Evolutionary conservation across 2,329 filamentous ascomycete species (phyloP).

Genomic region (Chrysosporium queenslandicum): DNA sequence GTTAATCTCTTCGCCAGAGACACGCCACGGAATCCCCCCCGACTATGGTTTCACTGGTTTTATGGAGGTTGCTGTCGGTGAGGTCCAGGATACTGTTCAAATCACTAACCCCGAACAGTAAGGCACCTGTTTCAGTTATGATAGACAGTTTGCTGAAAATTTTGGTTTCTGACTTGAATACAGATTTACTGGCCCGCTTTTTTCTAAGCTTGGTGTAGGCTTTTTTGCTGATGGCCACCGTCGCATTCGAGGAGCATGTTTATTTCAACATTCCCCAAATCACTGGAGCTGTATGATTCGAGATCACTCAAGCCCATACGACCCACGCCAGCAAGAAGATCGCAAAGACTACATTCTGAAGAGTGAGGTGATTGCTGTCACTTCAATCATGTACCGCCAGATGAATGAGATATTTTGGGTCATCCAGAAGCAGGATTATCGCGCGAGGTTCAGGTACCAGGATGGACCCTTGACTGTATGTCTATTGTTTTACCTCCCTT

Average conservation of each 20-base stretch:
- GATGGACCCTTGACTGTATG: slow-evolving; percentile 12
- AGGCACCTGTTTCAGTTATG: not conserved
- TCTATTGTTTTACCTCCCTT: not conserved
- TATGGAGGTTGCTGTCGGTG: not conserved
- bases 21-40: not conserved
- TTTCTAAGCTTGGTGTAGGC: not conserved
- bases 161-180: not conserved
- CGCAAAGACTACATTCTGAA: slow-evolving; percentile 12
- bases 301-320: slow-evolving; percentile 4
- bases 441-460: slow-evolving; percentile 11
- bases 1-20: slow-evolving; percentile 2
- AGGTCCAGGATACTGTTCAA: not conserved
- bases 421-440: slow-evolving; percentile 6
- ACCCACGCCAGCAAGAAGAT: not conserved
- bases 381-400: slow-evolving; percentile 14
- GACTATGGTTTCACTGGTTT: not conserved
- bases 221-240: not conserved
- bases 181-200: slow-evolving; percentile 12
- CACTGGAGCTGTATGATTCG: slow-evolving; percentile 13
- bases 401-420: slow-evolving; percentile 15
- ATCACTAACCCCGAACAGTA: not conserved
- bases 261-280: not conserved
- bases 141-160: no score
- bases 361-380: slow-evolving; percentile 13
- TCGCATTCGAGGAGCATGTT: not conserved